These are phyloP conservation scores for Rutidosis leptorrhynchoides DNA, from an alignment of 129 eudicot genomes.

Conservation along the genomic window DNA sequence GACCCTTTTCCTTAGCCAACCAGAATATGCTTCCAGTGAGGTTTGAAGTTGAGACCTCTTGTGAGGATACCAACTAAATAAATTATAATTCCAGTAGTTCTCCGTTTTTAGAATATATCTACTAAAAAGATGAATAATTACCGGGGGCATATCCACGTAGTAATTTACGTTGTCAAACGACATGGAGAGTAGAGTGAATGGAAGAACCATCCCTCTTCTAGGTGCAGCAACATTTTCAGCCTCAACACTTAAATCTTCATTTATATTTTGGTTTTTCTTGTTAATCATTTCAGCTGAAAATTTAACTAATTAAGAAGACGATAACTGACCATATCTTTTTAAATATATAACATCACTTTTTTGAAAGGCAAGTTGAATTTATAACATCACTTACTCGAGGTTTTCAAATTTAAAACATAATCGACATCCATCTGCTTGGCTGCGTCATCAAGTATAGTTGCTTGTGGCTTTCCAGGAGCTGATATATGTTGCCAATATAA, in stretches of 20 bases:
- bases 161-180: conserved; percentile 49
- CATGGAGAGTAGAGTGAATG: conserved; percentile 54
- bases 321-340: neutral
- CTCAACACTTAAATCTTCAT: conserved; percentile 29
- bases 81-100: no score
- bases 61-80: no score
- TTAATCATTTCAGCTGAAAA: conserved; percentile 19
- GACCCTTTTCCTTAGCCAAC: no score
- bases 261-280: conserved; percentile 16
- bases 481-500: conserved; percentile 8
- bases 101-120: no score
- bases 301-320: neutral
- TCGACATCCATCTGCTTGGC: conserved; percentile 20
- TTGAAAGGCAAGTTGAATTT: no score
- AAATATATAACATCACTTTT: conserved; percentile 17
- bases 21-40: no score
- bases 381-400: conserved; percentile 30
- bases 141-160: conserved; percentile 55
- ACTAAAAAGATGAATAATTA: conserved; percentile 25
- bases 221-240: conserved; percentile 13
- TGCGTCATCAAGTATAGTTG: conserved; percentile 42
- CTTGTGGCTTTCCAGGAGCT: conserved; percentile 76
- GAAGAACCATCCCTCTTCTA: conserved; percentile 60
- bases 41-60: no score
- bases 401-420: conserved; percentile 9